Base-by-base conservation (phyloP, 2,329 filamentous ascomycete genomes). In the Phoma sp. region DNA sequence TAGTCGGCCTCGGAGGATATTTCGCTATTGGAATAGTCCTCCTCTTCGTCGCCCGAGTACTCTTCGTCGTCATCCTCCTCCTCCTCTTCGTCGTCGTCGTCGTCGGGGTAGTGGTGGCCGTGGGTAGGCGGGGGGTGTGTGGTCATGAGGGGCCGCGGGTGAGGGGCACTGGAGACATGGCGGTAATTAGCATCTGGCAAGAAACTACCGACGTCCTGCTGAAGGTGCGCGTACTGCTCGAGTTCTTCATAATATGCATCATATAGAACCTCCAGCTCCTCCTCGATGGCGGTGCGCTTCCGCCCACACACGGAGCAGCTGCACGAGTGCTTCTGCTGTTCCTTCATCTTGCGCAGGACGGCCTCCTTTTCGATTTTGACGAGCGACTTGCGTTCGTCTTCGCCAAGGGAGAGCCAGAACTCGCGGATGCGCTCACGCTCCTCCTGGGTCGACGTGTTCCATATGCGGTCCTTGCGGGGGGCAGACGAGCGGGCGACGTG, bases 321-420 rank as follows among this genome's bases (percentile, higher is more conserved):
- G 81, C 95, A 99, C 2, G 93, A 98, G 75, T 98, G 93, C 77
- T 98, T 98, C 76, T 99, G 95, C 76, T 99, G 95, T 76, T 99
- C 95, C 82, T 99, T 99, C 95, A 99, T 99, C 81, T 99, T 99
- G 72, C 91, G 92, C 51, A 99, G 80, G 0, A 99, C 95, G 7
- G 95, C 93, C 76, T 99, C 93, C 78, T 99, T 99, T 77, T 99
- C 95, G 25, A 99, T 93, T 77, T 97, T 97, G 71, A 99, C 92
- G 39, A 99, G 81, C 14, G 91, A 95, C 74, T 96, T 95, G 66
- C 95, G 90, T 74, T 98, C 93, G 30, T 96, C 91, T 75, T 99
- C 95, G 63, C 91, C 92, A 36, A 99, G 78, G 14, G 92, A 92
- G 47, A 99, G 84, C 95, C 95, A 99, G 77, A 98, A 99, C 65